These are phyloP conservation scores for Penicillium hesseltinei DNA, from an alignment of 2,329 filamentous ascomycete species.

Conservation along the genomic window DNA sequence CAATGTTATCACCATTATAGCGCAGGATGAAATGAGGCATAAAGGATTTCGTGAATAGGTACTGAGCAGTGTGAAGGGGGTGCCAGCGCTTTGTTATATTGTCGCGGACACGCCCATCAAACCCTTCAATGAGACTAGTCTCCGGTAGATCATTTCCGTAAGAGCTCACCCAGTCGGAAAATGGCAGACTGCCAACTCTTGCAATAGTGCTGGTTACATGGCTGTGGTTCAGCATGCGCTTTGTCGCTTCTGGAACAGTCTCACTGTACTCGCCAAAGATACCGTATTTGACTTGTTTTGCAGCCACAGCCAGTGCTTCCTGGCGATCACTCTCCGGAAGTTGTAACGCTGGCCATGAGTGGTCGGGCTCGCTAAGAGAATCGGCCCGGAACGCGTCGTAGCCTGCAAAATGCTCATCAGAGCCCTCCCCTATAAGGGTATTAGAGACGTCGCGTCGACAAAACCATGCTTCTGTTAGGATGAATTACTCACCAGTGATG, in stretches of 20 bases:
- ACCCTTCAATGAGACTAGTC: background rate
- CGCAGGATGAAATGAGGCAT: slow-evolving; percentile 43
- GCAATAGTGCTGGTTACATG: background rate
- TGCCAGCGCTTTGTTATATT: slow-evolving; percentile 34
- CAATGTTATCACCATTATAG: slow-evolving; percentile 46
- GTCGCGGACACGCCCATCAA: background rate
- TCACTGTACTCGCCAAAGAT: background rate
- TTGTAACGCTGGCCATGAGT: background rate
- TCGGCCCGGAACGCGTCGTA: slow-evolving; percentile 51
- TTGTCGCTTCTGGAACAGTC: background rate
- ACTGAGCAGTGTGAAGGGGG: slow-evolving; percentile 41
- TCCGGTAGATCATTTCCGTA: background rate
- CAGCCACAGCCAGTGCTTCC: background rate
- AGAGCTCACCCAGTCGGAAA: background rate
- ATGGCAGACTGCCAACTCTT: background rate
- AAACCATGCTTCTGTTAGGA: no score
- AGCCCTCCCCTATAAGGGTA: slow-evolving; percentile 50
- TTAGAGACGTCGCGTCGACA: background rate
- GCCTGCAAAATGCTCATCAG: slow-evolving; percentile 57
- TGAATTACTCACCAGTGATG: background rate
- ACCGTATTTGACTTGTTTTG: background rate
- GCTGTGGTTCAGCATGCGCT: background rate
- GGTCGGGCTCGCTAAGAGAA: slow-evolving; percentile 51
- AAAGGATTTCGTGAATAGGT: slow-evolving; percentile 38
- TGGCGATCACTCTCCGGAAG: background rate